Percentiles rank a stretch among this genome's conserved stretches.
Conservation (phyloP, 495 filamentous ascomycete genomes). For the Penicillium cosmopolitanum region DNA sequence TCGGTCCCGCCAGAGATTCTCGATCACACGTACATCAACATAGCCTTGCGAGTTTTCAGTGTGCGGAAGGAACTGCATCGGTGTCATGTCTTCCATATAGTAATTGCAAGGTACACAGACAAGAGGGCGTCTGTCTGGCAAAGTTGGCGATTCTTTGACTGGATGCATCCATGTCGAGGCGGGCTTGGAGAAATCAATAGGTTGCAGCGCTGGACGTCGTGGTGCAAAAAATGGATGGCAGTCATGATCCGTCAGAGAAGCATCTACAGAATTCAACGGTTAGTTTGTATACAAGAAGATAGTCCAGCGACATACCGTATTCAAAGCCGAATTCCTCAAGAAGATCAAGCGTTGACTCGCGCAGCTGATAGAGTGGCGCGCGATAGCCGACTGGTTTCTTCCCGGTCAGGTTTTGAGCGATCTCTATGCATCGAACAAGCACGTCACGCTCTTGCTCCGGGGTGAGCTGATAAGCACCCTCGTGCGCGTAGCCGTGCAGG, state of each 20-base stretch:
- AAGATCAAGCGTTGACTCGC: constrained; percentile 56
- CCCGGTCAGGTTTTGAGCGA: constrained; percentile 52
- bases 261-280: constrained; percentile 34
- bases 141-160: constrained; percentile 31
- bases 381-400: constrained; percentile 59
- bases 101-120: constrained; percentile 60
- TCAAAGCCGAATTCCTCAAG: constrained; percentile 59
- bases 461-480: constrained; percentile 59
- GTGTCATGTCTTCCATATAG: constrained; percentile 63
- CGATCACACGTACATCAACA: constrained; percentile 53
- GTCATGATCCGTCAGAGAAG: constrained; percentile 59
- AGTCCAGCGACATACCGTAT: constrained; percentile 41
- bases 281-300: neutral
- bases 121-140: constrained; percentile 37
- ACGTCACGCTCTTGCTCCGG: constrained; percentile 62
- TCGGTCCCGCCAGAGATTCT: constrained; percentile 59
- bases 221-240: constrained; percentile 57
- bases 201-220: constrained; percentile 45
- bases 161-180: constrained; percentile 64
- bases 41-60: constrained; percentile 56
- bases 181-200: constrained; percentile 52
- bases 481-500: constrained; percentile 64
- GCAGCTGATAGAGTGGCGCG: constrained; percentile 61
- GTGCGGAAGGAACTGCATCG: constrained; percentile 56
- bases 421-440: constrained; percentile 54